Conservation (phyloP, 768 basidiomycete genomes). For the Pleurotus sapidus region DNA sequence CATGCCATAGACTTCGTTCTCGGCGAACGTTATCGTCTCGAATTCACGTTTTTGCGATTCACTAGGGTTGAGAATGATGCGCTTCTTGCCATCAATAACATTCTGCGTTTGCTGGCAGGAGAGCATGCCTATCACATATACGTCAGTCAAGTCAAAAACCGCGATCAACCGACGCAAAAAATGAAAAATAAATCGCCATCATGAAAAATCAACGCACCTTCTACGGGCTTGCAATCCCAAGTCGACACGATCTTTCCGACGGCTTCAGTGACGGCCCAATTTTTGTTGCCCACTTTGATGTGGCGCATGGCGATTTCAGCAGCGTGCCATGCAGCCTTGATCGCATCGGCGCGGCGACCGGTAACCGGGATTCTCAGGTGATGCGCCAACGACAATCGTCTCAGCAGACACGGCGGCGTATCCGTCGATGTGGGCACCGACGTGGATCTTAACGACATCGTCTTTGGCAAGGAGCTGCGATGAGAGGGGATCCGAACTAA, state of each 20-base stretch:
- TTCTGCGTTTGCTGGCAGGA: slow-evolving; percentile 95
- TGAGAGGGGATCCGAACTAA: slow-evolving; percentile 72
- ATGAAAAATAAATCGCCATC: neutral
- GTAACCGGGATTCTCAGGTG: slow-evolving; percentile 72
- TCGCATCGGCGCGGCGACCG: slow-evolving; percentile 84
- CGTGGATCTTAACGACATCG: slow-evolving; percentile 94
- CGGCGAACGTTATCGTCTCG: slow-evolving; percentile 82
- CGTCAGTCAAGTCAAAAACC: neutral
- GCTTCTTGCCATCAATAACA: slow-evolving; percentile 94
- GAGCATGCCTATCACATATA: slow-evolving; percentile 69
- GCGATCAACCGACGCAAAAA: neutral
- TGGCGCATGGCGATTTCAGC: slow-evolving; percentile 91
- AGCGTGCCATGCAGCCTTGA: slow-evolving; percentile 92
- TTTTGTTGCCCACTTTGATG: slow-evolving; percentile 90
- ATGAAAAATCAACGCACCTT: slow-evolving; percentile 51
- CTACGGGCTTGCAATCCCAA: slow-evolving; percentile 90
- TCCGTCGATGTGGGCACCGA: slow-evolving; percentile 98
- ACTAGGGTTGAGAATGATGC: slow-evolving; percentile 87
- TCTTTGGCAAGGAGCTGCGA: slow-evolving; percentile 69
- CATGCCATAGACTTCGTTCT: slow-evolving; percentile 93
- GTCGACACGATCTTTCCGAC: slow-evolving; percentile 69
- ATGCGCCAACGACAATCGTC: slow-evolving; percentile 86
- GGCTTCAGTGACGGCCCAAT: slow-evolving; percentile 91
- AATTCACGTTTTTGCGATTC: slow-evolving; percentile 84
- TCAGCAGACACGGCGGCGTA: slow-evolving; percentile 93